Percentiles rank a stretch among this genome's conserved stretches.
Evolutionary conservation across 2,329 filamentous ascomycete genomes (phyloP).

Genomic region (Aureobasidium mangrovei): DNA sequence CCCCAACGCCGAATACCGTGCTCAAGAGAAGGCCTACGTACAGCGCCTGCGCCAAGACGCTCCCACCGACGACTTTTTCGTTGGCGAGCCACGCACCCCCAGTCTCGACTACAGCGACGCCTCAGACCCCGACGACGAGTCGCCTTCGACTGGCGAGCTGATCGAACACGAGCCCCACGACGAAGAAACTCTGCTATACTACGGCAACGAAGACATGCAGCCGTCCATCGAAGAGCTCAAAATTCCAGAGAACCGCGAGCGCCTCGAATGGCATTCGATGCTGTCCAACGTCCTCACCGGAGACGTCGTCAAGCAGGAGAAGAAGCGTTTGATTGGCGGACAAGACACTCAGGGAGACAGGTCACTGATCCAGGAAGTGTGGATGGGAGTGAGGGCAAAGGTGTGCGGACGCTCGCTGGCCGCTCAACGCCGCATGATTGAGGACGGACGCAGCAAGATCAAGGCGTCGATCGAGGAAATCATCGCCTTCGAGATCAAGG

Average conservation of each 20-base stretch:
- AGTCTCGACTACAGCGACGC: conserved; percentile 60
- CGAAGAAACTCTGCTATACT: conserved; percentile 86
- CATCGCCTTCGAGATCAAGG: conserved; percentile 87
- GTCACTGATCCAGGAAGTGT: conserved; percentile 61
- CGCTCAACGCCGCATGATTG: conserved; percentile 77
- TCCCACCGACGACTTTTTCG: conserved; percentile 55
- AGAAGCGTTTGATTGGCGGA: conserved; percentile 84
- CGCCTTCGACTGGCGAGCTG: conserved; percentile 72
- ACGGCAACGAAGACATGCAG: conserved; percentile 80
- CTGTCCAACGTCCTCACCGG: conserved; percentile 88
- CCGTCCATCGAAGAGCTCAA: conserved; percentile 84
- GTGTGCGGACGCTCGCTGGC: conserved; percentile 75
- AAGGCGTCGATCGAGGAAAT: conserved; percentile 76
- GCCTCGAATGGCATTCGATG: conserved; percentile 98
- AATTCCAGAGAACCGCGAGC: conserved; percentile 78
- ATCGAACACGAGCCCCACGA: conserved; percentile 80
- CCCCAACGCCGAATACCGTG: conserved; percentile 64
- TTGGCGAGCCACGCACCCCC: conserved; percentile 58
- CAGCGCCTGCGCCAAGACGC: conserved; percentile 80
- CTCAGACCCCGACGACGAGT: conserved; percentile 84
- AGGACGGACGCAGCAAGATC: conserved; percentile 68
- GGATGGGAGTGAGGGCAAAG: conserved; percentile 79
- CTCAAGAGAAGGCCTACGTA: conserved; percentile 90
- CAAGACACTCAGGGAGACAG: conserved; percentile 65
- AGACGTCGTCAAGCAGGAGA: conserved; percentile 95